Evolutionary conservation across 805 yeast genomes (phyloP).

Genomic region (Yarrowia keelungensis): DNA sequence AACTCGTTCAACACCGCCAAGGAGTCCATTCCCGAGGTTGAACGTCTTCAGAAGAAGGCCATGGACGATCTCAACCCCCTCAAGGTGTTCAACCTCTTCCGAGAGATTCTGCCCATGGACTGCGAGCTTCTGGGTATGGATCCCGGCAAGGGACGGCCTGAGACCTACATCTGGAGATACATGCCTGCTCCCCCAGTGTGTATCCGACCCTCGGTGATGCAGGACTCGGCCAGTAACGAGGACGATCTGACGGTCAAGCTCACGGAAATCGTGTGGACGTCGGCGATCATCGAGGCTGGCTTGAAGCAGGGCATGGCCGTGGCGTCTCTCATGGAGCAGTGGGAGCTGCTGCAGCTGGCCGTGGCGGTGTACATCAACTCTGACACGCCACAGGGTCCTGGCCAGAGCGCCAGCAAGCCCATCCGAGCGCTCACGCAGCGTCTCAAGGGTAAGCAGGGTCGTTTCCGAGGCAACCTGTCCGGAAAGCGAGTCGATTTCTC

Average conservation of each 20-base stretch:
- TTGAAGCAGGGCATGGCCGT: conserved; percentile 93
- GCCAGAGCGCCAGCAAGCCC: conserved; percentile 62
- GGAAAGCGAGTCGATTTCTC: conserved; percentile 99
- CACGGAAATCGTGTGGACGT: conserved; percentile 96
- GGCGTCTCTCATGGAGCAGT: conserved; percentile 94
- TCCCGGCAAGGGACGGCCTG: conserved; percentile 89
- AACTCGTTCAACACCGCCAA: conserved; percentile 80
- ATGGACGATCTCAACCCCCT: conserved; percentile 94
- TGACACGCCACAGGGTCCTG: conserved; percentile 76
- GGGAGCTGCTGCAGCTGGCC: conserved; percentile 96
- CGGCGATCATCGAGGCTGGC: conserved; percentile 93
- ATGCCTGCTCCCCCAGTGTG: conserved; percentile 99
- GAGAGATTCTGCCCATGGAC: conserved; percentile 82
- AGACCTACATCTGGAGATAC: conserved; percentile 95
- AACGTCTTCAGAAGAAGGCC: conserved; percentile 82
- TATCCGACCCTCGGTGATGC: conserved; percentile 97
- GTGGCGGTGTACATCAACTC: conserved; percentile 98
- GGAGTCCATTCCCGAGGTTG: conserved; percentile 82
- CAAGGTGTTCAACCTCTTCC: conserved; percentile 84
- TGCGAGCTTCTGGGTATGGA: conserved; percentile 93
- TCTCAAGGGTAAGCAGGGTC: conserved; percentile 97
- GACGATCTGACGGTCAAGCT: conserved; percentile 96
- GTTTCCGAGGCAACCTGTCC: conserved; percentile 96
- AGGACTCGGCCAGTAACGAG: conserved; percentile 90
- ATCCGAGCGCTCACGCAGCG: conserved; percentile 97